Conservation (phyloP, 1,139 yeast genomes). For the Entelexis paramagnoliae region DNA sequence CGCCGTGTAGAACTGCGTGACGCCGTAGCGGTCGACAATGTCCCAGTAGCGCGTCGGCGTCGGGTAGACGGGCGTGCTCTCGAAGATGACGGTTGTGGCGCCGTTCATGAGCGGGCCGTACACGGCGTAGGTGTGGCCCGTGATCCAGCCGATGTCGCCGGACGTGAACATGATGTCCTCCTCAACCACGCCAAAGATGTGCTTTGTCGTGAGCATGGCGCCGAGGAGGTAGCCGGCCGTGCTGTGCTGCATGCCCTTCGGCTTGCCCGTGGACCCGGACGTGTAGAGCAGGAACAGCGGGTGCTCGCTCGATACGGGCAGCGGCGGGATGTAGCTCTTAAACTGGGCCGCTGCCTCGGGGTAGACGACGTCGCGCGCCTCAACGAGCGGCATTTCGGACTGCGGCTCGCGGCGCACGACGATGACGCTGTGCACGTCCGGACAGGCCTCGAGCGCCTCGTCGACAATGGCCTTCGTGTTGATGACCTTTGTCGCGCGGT, state of each 20-base stretch:
- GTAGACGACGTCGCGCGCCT: conserved; percentile 92
- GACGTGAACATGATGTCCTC: conserved; percentile 90
- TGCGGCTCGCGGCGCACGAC: conserved; percentile 55
- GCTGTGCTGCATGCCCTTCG: conserved; percentile 94
- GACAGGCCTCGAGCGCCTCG: conserved; percentile 74
- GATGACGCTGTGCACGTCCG: conserved; percentile 68
- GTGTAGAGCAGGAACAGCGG: conserved; percentile 90
- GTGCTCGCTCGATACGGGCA: conserved; percentile 81
- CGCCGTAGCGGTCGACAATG: conserved; percentile 83
- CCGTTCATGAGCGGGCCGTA: conserved; percentile 90
- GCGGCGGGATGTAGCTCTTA: conserved; percentile 80
- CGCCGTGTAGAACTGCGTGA: conserved; percentile 95
- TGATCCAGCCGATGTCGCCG: conserved; percentile 99
- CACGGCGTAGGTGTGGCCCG: conserved; percentile 93
- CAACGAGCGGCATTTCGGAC: conserved; percentile 37
- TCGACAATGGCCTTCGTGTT: conserved; percentile 90
- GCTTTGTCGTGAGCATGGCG: conserved; percentile 88
- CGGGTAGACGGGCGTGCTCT: conserved; percentile 97
- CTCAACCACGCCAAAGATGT: conserved; percentile 82
- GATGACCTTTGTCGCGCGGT: conserved; percentile 89
- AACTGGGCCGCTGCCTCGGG: conserved; percentile 72
- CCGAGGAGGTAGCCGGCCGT: conserved; percentile 93
- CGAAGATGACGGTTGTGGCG: conserved; percentile 84
- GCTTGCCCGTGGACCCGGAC: conserved; percentile 95
- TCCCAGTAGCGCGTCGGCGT: conserved; percentile 96